phyloP scores from a whole-genome alignment of 805 yeast genomes.

The Saccharomyces cerevisiae region DNA sequence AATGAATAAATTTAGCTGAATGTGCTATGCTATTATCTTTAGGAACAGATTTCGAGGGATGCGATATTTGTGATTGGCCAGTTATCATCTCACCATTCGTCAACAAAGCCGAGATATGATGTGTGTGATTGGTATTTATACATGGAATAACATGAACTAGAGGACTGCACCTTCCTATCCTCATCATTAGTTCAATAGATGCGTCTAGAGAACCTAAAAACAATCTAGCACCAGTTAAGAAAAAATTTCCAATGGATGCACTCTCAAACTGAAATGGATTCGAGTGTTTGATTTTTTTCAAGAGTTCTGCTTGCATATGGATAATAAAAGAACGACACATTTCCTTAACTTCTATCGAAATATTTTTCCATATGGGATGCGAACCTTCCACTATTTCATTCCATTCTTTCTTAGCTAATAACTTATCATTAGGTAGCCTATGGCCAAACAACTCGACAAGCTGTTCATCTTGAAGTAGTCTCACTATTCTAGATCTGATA shows the following conservation, averaged over 20 bases:
- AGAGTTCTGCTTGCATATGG: conserved; percentile 67
- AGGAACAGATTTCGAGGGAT: conserved; percentile 43
- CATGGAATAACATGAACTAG: conserved; percentile 65
- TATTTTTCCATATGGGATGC: conserved; percentile 55
- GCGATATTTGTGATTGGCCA: conserved; percentile 91
- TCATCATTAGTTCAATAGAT: conserved; percentile 66
- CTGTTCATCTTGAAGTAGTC: conserved; percentile 53
- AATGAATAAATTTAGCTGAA: neutral
- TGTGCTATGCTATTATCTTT: neutral
- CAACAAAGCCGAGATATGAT: conserved; percentile 74
- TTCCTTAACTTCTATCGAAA: conserved; percentile 48
- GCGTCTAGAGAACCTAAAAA: conserved; percentile 80
- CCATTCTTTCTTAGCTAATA: conserved; percentile 67
- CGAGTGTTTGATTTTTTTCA: conserved; percentile 48
- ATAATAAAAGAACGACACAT: conserved; percentile 69
- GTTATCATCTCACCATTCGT: conserved; percentile 64
- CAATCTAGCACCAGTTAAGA: conserved; percentile 71
- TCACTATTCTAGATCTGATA: conserved; percentile 68
- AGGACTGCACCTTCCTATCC: conserved; percentile 40
- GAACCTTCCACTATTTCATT: conserved; percentile 66
- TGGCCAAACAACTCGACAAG: conserved; percentile 29
- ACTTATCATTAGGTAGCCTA: conserved; percentile 25
- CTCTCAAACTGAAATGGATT: conserved; percentile 53
- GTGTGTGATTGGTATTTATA: conserved; percentile 73
- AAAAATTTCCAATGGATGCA: conserved; percentile 80